Evolutionary conservation across 1,139 yeast species (phyloP), one percentile per base, ranked within the genome.

Genomic region (Sugiyamaella pinicola): DNA sequence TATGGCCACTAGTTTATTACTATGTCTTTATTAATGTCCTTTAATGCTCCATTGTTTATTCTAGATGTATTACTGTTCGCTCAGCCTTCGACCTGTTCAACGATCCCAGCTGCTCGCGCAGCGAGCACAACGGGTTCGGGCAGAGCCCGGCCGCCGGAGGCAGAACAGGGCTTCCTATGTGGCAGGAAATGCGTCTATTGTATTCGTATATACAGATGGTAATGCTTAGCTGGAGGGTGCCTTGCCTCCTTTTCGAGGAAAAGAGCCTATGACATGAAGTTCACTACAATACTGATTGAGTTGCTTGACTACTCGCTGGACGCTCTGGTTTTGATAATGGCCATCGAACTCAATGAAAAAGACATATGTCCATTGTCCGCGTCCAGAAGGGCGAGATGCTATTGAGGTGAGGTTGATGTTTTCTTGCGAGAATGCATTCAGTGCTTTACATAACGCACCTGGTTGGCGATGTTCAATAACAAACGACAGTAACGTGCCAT

Each of bases 331-430:
- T 19, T 63, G 55, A 17, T 61, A 57, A 26, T 67, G 64, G 4
- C 74, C 74, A 54, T 66, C 66, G 49, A 81, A 78, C 64, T 91
- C 97, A 12, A 87, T 80, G 65, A 87, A 89, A 70, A 87, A 90
- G 1, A 87, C 83, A 65, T 90, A 88, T 61, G 84, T 84, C 98
- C 97, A 91, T 31, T 85, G 84, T 52, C 74, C 70, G 47, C 75
- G 68, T 18, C 78, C 76, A 1, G 87, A 78, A n/a, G 38, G 95
- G 61, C 96, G 74, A 3, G 96, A 85, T 43, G 81, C 81, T 51
- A 91, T 87, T 12, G 88, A 78, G 3, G 83, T 80, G 70, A 90
- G 73, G 62, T 85, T 87, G 56, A 88, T 74, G n/a, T 77, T 72
- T 62, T 80, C 74, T 15, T 72, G 68, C 50, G 82, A 81, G 64